Base-by-base conservation (phyloP, 2,329 filamentous ascomycete genomes). In the Microsporum audouinii region DNA sequence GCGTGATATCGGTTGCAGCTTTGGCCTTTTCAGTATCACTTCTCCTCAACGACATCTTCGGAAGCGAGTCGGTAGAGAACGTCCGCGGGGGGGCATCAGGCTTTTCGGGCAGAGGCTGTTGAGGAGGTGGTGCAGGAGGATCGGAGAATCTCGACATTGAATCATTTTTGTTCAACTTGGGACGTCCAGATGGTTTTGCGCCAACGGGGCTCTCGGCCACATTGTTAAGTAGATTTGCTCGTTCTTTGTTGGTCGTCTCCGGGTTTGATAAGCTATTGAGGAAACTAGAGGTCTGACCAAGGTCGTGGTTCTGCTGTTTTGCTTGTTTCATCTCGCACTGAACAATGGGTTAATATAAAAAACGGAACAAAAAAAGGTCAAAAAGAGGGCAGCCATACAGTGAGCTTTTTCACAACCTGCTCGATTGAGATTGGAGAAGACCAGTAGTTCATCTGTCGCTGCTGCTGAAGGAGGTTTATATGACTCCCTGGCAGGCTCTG, bases 71-170 rank as follows among this genome's bases (percentile, higher is more conserved):
- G 36, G 77, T 75, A 49, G 72, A 75, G 68, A 59, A 45, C 76
- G 80, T 61, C 74, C 78, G 72, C 14, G 70, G 68, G 31, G 67
- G 67, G 14, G 82, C 84, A 73, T 95, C 90, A 0, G 92, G 92
- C 72, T 96, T 96, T 71, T 96, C 91, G 0, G 92, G 92, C 4
- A 97, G 78, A 12, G 92, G 92, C 67, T 95, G 91, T 67, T 95
- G 91, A 33, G 92, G 92, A 31, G 92, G 92, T 5, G 92, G 92
- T 27, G 91, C 92, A 2, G 92, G 92, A 58, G 92, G 92, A 62
- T 96, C 91, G 0, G 89, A 94, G 71, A 96, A 97, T 59, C 91
- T 84, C 3, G 88, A 84, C 68, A 94, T 92, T 45, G 86, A 78
- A 69, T 96, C 91, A 23, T 84, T 76, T 66, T 89, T 87, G 55